phyloP scores from a whole-genome alignment of 1,284 basidiomycete genomes.

The Omphalotus olearius region DNA sequence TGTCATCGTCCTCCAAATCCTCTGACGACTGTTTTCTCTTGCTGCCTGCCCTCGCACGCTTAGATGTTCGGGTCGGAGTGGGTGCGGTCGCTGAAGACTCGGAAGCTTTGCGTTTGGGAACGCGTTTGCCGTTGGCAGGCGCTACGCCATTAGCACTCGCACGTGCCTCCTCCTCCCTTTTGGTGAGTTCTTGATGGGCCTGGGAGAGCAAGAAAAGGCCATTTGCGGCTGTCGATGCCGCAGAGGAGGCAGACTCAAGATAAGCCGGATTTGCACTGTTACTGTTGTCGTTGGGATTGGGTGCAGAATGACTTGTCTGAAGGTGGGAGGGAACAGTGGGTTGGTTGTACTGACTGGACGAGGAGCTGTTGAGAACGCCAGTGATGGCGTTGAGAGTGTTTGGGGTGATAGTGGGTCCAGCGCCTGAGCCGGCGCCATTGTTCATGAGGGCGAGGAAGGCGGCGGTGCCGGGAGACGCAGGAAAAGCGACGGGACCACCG shows the following conservation, averaged over 20 bases:
- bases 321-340: conserved; percentile 14
- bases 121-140: conserved; percentile 40
- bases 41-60: conserved; percentile 5
- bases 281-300: conserved; percentile 3
- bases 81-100: conserved; percentile 34
- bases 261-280: conserved; percentile 29
- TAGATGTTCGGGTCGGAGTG: conserved; percentile 17
- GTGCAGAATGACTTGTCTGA: conserved; percentile 14
- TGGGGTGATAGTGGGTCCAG: conserved; percentile 81
- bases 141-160: conserved; percentile 29
- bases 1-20: conserved; percentile 31
- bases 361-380: conserved; percentile 52
- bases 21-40: conserved; percentile 20
- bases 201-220: conserved; percentile 92
- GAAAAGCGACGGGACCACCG: conserved; percentile 71
- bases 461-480: conserved; percentile 86
- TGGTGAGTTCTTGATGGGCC: conserved; percentile 94
- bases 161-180: conserved; percentile 78
- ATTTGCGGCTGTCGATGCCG: conserved; percentile 73
- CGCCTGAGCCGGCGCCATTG: conserved; percentile 31
- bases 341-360: conserved; percentile 16
- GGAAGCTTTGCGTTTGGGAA: conserved; percentile 64
- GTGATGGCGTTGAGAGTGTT: conserved; percentile 85
- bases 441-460: conserved; percentile 93
- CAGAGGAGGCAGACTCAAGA: conserved; percentile 44